These are phyloP conservation scores for Helicocarpus griseus DNA, from an alignment of 2,329 filamentous ascomycete species.

Conservation along the genomic window DNA sequence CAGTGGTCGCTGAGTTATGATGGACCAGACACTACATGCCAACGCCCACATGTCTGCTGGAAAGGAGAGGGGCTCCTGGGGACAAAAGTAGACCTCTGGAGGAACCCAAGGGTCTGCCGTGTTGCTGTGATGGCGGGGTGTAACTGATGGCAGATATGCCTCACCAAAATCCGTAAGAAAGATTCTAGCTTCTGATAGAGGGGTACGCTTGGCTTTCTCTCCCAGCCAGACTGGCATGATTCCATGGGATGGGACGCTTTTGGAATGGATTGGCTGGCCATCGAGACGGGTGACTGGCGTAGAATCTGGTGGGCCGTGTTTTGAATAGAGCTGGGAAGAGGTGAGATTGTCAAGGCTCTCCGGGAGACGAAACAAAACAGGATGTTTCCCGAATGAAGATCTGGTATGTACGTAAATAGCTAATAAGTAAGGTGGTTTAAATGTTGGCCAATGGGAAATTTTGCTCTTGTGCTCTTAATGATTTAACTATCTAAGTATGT, in stretches of 20 bases:
- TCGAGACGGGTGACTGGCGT: neutral
- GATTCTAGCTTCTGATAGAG: slow-evolving; percentile 8
- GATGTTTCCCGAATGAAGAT: neutral
- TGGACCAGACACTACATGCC: slow-evolving; percentile 22
- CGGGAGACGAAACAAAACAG: too few relatives aligned
- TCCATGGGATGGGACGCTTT: slow-evolving; percentile 7
- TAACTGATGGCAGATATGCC: slow-evolving; percentile 6
- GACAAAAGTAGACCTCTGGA: slow-evolving; percentile 7
- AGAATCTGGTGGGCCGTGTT: neutral
- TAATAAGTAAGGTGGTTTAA: neutral
- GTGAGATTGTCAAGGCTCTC: too few relatives aligned
- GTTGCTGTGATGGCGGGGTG: slow-evolving; percentile 5
- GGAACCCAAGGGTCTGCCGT: slow-evolving; percentile 4
- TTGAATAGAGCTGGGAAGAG: neutral
- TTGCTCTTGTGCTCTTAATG: too few relatives aligned
- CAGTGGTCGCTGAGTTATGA: slow-evolving; percentile 17
- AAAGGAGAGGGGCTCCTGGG: slow-evolving; percentile 4
- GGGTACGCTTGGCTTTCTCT: slow-evolving; percentile 2
- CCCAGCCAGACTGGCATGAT: slow-evolving; percentile 7
- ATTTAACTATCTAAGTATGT: neutral
- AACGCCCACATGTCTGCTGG: slow-evolving; percentile 21
- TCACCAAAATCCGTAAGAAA: slow-evolving; percentile 13
- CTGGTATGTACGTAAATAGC: neutral
- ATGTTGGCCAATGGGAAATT: neutral
- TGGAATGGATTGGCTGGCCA: slow-evolving; percentile 8